Evolutionary conservation across 192 early-diverging fungal species (phyloP).

Genomic region (Coemansia sp.): DNA sequence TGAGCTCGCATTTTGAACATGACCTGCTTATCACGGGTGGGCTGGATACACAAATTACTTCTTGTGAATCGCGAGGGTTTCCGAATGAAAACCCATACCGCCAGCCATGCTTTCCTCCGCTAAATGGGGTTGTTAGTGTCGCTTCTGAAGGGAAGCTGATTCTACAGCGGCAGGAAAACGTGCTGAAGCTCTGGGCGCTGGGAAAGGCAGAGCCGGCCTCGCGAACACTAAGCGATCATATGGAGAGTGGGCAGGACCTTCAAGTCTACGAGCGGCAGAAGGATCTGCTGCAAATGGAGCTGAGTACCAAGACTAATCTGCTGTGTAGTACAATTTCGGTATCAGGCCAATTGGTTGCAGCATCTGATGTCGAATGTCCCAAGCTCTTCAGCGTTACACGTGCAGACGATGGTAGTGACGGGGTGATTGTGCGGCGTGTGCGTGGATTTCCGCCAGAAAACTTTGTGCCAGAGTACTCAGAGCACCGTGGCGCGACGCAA

Average conservation of each 20-base stretch:
- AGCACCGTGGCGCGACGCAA: conserved; percentile 61
- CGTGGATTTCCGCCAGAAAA: conserved; percentile 40
- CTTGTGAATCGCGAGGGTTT: conserved; percentile 60
- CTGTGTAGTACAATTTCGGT: conserved; percentile 73
- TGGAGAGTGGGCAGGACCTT: conserved; percentile 49
- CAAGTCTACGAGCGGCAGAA: conserved; percentile 64
- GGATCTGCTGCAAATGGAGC: conserved; percentile 72
- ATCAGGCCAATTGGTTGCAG: conserved; percentile 80
- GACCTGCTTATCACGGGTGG: conserved; percentile 84
- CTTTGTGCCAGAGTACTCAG: conserved; percentile 49
- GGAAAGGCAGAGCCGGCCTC: conserved; percentile 59
- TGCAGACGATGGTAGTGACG: conserved; percentile 15
- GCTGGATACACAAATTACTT: conserved; percentile 71
- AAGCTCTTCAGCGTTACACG: conserved; percentile 61
- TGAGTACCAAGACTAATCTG: conserved; percentile 70
- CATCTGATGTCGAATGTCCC: conserved; percentile 71
- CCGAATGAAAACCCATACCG: conserved; percentile 62
- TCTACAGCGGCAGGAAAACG: conserved; percentile 64
- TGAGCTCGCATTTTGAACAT: conserved; percentile 66
- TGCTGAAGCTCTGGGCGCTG: conserved; percentile 81
- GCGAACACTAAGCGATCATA: conserved; percentile 22
- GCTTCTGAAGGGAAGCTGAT: conserved; percentile 63
- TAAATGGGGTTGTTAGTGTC: conserved; percentile 57
- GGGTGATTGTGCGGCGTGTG: conserved; percentile 36
- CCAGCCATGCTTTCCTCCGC: conserved; percentile 65